phyloP scores from a whole-genome alignment of 1,284 basidiomycete genomes.

The Abortiporus biennis region DNA sequence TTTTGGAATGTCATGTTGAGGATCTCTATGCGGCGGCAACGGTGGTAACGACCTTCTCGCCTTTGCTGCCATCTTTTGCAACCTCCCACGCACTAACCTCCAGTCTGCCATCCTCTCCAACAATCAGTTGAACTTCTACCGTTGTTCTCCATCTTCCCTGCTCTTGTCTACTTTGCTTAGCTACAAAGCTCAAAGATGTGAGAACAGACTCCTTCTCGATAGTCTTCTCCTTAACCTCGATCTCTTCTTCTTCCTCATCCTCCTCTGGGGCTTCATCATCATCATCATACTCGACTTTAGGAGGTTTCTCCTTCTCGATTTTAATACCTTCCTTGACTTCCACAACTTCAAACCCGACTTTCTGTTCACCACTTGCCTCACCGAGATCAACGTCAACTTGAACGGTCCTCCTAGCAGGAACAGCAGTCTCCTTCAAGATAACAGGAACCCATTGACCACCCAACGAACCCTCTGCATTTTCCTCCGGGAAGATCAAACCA shows the following conservation, averaged over 20 bases:
- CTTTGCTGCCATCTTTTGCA: slow-evolving; percentile 32
- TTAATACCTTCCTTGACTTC: slow-evolving; percentile 82
- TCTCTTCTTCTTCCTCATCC: slow-evolving; percentile 35
- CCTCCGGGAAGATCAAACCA: slow-evolving; percentile 76
- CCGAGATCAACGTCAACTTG: slow-evolving; percentile 64
- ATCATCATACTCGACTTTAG: slow-evolving; percentile 42
- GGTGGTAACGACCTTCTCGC: slow-evolving; percentile 21
- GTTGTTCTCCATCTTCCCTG: slow-evolving; percentile 45
- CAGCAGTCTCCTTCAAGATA: slow-evolving; percentile 67
- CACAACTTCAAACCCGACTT: slow-evolving; percentile 79
- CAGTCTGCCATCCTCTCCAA: slow-evolving; percentile 48
- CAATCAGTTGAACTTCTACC: slow-evolving; percentile 60
- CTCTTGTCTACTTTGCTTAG: slow-evolving; percentile 42
- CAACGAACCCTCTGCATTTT: slow-evolving; percentile 31
- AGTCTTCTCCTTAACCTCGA: slow-evolving; percentile 63
- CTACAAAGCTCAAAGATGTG: slow-evolving; percentile 46
- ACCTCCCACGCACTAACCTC: slow-evolving; percentile 43
- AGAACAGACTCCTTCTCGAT: slow-evolving; percentile 59
- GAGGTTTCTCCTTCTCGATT: slow-evolving; percentile 58
- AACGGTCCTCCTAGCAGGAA: slow-evolving; percentile 73
- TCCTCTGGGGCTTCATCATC: slow-evolving; percentile 56
- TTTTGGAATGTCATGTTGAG: too few species aligned
- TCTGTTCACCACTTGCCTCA: slow-evolving; percentile 36
- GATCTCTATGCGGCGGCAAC: too few species aligned
- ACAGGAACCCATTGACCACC: slow-evolving; percentile 65